Conservation (phyloP, 768 basidiomycete genomes). For the Gloeophyllum trabeum region DNA sequence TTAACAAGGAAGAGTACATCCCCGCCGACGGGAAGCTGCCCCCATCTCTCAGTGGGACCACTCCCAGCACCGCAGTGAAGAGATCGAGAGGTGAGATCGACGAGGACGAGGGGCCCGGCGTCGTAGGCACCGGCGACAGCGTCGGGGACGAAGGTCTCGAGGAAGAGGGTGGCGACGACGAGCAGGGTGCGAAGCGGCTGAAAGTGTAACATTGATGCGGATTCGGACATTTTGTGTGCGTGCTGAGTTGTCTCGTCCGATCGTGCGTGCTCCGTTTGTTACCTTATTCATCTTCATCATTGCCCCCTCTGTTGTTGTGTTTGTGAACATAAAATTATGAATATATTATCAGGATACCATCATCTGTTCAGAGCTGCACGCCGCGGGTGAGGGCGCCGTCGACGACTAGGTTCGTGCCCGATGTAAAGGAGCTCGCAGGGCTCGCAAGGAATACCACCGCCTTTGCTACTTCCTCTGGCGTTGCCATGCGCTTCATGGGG, state of each 20-base stretch:
- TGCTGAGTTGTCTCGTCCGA: too few species aligned
- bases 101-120: not conserved
- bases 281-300: too few species aligned
- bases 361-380: not conserved
- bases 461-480: not conserved
- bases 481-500: not conserved
- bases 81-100: not conserved
- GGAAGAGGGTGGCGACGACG: not conserved
- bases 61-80: not conserved
- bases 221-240: too few species aligned
- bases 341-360: too few species aligned
- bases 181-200: not conserved
- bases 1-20: not conserved
- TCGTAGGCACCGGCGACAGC: not conserved
- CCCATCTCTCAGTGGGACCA: too few species aligned
- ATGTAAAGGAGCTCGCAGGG: not conserved
- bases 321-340: too few species aligned
- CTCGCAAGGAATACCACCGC: conserved; percentile 1
- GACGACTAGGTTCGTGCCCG: not conserved
- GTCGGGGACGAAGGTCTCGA: not conserved
- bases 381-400: not conserved
- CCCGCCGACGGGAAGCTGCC: not conserved
- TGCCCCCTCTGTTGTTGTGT: too few species aligned
- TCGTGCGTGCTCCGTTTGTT: too few species aligned
- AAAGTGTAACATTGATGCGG: not conserved